A percentile compares a stretch with the other conserved stretches of the same genome.
These are phyloP conservation scores for Hura crepitans DNA, from an alignment of 441 rosid species.

Conservation along the genomic window DNA sequence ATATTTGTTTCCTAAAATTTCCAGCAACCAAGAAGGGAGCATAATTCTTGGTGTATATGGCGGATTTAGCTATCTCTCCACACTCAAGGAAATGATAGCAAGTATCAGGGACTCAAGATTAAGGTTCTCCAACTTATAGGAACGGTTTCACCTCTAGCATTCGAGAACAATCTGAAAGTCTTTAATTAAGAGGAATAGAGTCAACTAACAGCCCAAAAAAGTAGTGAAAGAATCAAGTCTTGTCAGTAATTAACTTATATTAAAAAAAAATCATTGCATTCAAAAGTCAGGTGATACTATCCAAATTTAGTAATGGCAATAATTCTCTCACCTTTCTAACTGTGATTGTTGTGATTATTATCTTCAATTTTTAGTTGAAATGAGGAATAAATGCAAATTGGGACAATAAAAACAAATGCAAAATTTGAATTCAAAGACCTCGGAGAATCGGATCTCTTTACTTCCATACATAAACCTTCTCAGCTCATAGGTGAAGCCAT, in stretches of 20 bases:
- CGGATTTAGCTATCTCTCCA: not conserved
- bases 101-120: not conserved
- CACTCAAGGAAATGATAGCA: not conserved
- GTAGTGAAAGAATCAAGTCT: not conserved
- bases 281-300: not conserved
- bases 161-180: not conserved
- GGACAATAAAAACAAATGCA: not conserved
- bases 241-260: too few species aligned
- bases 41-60: not conserved
- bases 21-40: not conserved
- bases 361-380: too few species aligned
- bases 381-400: not conserved
- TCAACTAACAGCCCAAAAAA: not conserved
- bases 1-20: not conserved
- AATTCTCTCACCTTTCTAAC: not conserved
- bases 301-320: not conserved
- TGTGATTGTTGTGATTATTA: not conserved
- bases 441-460: not conserved
- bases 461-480: slow-evolving; percentile 5
- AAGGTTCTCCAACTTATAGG: not conserved
- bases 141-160: slow-evolving; percentile 5
- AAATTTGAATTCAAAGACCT: slow-evolving; percentile 5
- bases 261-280: too few species aligned
- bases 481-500: slow-evolving; percentile 7
- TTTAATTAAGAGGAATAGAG: not conserved